Evolutionary conservation across 768 basidiomycete genomes (phyloP).

Genomic region (Tremella mesenterica): DNA sequence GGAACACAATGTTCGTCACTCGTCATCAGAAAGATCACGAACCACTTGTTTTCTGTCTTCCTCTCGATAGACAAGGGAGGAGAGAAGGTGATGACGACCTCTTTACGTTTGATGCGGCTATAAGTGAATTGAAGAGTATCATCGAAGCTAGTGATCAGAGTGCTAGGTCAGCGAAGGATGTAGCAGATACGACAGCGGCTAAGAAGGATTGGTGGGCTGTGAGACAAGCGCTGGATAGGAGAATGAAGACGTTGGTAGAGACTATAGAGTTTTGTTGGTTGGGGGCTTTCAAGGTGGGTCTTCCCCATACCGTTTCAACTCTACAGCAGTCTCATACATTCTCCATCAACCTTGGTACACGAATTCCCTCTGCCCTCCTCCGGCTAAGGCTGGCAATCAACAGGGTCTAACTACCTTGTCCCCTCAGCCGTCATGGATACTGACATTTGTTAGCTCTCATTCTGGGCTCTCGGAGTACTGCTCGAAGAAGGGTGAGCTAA

Average conservation of each 20-base stretch:
- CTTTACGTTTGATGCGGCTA: constrained; percentile 65
- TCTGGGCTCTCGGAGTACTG: too few species aligned
- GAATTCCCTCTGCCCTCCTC: too few species aligned
- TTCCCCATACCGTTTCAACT: background rate
- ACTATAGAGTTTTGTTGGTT: constrained; percentile 95
- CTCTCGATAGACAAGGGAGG: constrained; percentile 64
- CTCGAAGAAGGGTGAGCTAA: background rate
- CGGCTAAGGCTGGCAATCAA: too few species aligned
- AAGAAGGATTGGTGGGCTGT: constrained; percentile 79
- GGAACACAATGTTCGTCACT: constrained; percentile 70
- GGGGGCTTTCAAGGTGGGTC: constrained; percentile 83
- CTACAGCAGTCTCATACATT: background rate
- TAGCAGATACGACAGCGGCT: constrained; percentile 56
- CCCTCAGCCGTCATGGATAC: too few species aligned
- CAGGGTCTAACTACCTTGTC: too few species aligned
- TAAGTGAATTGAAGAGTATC: constrained; percentile 68
- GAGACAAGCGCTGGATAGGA: constrained; percentile 63
- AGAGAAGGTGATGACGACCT: constrained; percentile 61
- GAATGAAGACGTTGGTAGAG: constrained; percentile 63
- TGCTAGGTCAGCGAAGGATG: constrained; percentile 61
- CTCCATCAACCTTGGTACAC: too few species aligned
- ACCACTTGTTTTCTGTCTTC: constrained; percentile 79
- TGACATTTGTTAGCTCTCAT: too few species aligned
- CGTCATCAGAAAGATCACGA: constrained; percentile 58
- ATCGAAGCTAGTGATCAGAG: constrained; percentile 68